Evolutionary conservation across 2,329 filamentous ascomycete genomes (phyloP), one percentile per base, ranked within the genome.

Genomic region (Reticulascus tulasneorum): DNA sequence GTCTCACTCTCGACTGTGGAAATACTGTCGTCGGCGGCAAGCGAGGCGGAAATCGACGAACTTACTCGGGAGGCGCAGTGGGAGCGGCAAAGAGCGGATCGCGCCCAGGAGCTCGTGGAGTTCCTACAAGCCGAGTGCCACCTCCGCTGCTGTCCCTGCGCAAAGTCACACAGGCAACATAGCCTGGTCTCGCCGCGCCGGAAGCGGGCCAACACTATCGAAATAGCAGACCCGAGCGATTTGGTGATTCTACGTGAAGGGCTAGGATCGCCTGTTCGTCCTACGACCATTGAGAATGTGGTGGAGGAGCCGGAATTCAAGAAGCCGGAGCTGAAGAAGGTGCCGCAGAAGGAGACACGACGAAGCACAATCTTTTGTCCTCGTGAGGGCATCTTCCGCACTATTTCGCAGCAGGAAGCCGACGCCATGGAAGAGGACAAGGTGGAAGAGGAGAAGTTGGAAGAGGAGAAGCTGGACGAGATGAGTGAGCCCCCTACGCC

Each of bases 71-170:
- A 75, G 35, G 66, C 74, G 52, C 63, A 71, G 38, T 79, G 75
- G 72, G 75, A 77, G 58, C 64, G 75, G 62, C 73, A 77, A 52
- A 70, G 82, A 36, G 81, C 84, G 9, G 73, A 84, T 44, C 75
- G 82, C 7, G 82, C 84, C 0, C 70, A 83, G 45, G 84, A 88
- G 42, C 77, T 84, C 52, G 70, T 88, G 30, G 82, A 89, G 21
- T 90, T 87, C 58, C 67, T 90, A 54, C 77, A 86, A 52, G 74
- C 84, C 36, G 85, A 91, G 56, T 88, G 83, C 55, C 71, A 78
- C 32, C 73, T 89, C 46, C 71, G 74, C 29, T 79, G 75, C 58
- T 87, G 84, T 62, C 66, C 73, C 2, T 83, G 80, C 53, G 73
- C 65, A 41, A 73, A 66, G 46, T 37, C 47, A 11, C 46, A 40